Percentiles rank a stretch among this genome's conserved stretches.
Evolutionary conservation across 768 basidiomycete genomes (phyloP).

Genomic region (Phanerochaete carnosa): DNA sequence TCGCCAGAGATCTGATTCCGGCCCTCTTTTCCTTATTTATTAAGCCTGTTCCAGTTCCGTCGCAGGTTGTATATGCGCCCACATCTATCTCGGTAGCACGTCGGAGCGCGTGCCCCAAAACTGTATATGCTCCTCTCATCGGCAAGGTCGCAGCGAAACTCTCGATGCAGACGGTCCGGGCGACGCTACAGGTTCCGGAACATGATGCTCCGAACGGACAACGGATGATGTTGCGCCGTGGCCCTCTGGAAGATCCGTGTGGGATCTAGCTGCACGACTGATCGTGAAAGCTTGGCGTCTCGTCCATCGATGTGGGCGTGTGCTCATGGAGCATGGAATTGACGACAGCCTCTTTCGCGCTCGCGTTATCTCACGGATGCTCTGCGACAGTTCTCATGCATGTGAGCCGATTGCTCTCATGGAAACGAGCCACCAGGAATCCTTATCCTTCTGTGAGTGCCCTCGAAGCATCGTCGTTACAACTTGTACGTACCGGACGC

Average conservation of each 20-base stretch:
- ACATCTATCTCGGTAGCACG: not conserved
- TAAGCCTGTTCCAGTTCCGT: no score
- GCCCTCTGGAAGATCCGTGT: no score
- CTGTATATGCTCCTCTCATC: not conserved
- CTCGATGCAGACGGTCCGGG: not conserved
- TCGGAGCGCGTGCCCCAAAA: not conserved
- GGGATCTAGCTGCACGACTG: not conserved
- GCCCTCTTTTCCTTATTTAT: no score
- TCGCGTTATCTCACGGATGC: not conserved
- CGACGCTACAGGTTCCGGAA: not conserved
- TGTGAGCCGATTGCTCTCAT: not conserved
- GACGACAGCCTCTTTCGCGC: not conserved
- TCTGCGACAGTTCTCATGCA: not conserved
- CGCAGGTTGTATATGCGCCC: not conserved
- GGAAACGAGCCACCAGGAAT: not conserved
- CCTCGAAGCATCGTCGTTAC: not conserved
- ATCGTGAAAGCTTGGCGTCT: not conserved
- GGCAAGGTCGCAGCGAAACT: not conserved
- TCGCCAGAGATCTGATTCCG: no score
- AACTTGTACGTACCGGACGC: not conserved
- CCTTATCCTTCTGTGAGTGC: not conserved
- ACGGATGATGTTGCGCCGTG: not conserved
- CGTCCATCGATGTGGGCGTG: not conserved
- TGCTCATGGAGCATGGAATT: not conserved
- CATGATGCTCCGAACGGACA: not conserved